A percentile compares a stretch with the other conserved stretches of the same genome.
Evolutionary conservation across 495 filamentous ascomycete genomes (phyloP).

Genomic region (Aspergillus wentii): DNA sequence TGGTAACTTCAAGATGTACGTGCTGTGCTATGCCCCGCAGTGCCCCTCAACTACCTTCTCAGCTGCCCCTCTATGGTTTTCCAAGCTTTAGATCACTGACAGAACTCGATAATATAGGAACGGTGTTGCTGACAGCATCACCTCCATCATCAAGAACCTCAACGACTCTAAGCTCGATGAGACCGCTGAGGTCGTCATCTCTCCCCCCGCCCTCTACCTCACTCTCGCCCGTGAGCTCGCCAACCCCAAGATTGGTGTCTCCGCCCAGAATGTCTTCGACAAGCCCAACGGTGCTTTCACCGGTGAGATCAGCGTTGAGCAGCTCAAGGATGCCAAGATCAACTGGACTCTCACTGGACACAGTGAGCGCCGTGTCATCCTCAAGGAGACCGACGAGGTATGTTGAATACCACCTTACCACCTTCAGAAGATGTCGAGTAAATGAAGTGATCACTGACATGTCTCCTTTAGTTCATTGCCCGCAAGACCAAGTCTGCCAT

Average conservation of each 20-base stretch:
- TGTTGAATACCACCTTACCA: too few relatives aligned
- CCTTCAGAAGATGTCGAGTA: too few relatives aligned
- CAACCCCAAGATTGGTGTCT: conserved; percentile 66
- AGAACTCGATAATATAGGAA: conserved; percentile 56
- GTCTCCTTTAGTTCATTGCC: conserved; percentile 61
- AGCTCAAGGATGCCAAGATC: conserved; percentile 82
- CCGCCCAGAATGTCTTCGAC: conserved; percentile 94
- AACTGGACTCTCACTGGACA: conserved; percentile 90
- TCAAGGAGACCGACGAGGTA: conserved; percentile 75
- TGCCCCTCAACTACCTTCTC: conserved; percentile 13
- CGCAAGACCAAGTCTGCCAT: conserved; percentile 89
- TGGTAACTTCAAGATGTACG: conserved; percentile 98
- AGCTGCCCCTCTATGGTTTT: too few relatives aligned
- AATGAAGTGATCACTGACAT: conserved; percentile 9
- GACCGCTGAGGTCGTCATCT: conserved; percentile 77
- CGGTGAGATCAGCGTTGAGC: conserved; percentile 87
- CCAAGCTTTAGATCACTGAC: conserved; percentile 1
- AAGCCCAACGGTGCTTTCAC: conserved; percentile 97
- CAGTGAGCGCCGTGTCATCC: conserved; percentile 83
- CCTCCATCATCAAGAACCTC: conserved; percentile 79
- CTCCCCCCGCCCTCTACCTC: conserved; percentile 88
- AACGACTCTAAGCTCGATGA: conserved; percentile 62
- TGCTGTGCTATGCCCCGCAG: conserved; percentile 18
- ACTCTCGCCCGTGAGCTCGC: conserved; percentile 73
- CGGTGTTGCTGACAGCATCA: conserved; percentile 81